Base-by-base conservation (phyloP, 2,329 filamentous ascomycete species). In the Pezicula neosporulosa region DNA sequence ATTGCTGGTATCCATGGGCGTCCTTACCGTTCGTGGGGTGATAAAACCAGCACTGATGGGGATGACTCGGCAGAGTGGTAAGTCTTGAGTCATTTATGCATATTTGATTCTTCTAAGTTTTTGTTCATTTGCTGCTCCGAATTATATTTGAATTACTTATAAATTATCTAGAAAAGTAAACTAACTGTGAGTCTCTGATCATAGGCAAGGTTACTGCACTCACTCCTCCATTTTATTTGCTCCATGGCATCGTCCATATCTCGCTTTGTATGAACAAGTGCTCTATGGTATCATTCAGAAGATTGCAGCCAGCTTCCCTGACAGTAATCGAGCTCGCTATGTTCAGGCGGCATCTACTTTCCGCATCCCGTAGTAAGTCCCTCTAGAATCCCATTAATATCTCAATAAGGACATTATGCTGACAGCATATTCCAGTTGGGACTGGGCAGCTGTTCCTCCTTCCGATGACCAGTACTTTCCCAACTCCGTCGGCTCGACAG, bases 231-330 rank as follows among this genome's bases (percentile, higher is more conserved):
- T 86, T 38, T 72, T 94, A 15, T 94, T 96, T 65, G 82, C 86
- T 37, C 79, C 85, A 37, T 95, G 90, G 90, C 90, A 96, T 73
- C 82, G 90, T 46, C 87, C 89, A 1, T 95, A 93, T 67, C 73
- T 94, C 50, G 74, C 80, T 9, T 69, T 86, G 9, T 83, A 72
- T 56, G 77, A 87, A 71, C 72, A 75, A 71, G 61, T 68, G 3
- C 59, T 75, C 13, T 70, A 65, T 50, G 58, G 48, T 5, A 57
- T 74, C 81, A 60, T 71, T 15, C 63, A 70, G 45, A 58, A 56
- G 42, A 78, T 82, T 57, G 77, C 78, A 9, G 64, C 65, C 73
- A 44, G 82, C 80, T 4, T 57, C 66, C 15, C 80, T 81, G 57
- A 68, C 15, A 51, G 69, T 10, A 69, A 70, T 3, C 70, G 76